Percentiles rank a stretch among this genome's conserved stretches.
Conservation (phyloP, 768 basidiomycete species). For the Psilocybe cubensis region DNA sequence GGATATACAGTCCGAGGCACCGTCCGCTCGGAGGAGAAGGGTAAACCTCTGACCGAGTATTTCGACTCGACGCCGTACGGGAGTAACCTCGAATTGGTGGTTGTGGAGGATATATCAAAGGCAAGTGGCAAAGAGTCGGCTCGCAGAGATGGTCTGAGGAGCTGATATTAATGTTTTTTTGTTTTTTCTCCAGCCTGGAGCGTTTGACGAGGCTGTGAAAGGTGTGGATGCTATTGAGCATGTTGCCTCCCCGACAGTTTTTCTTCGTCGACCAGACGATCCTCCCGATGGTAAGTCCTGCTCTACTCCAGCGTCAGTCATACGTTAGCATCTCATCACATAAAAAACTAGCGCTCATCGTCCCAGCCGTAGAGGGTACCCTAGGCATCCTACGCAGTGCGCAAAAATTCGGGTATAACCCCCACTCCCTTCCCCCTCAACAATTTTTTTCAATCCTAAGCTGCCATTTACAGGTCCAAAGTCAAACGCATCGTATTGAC, state of each 20-base stretch:
- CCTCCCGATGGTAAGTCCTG: conserved; percentile 36
- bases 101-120: too few relatives aligned
- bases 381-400: conserved; percentile 60
- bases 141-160: not conserved
- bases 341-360: conserved; percentile 49
- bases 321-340: too few relatives aligned
- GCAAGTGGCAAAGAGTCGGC: not conserved
- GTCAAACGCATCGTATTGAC: conserved; percentile 69
- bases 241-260: conserved; percentile 57
- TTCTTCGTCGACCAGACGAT: conserved; percentile 42
- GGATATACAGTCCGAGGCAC: conserved; percentile 70
- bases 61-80: conserved; percentile 55
- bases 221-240: conserved; percentile 75
- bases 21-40: conserved; percentile 64
- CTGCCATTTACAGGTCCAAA: not conserved
- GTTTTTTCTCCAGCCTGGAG: conserved; percentile 60
- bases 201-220: conserved; percentile 79
- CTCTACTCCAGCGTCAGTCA: not conserved
- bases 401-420: conserved; percentile 18
- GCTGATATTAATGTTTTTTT: too few relatives aligned
- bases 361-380: conserved; percentile 75
- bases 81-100: too few relatives aligned
- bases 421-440: too few relatives aligned
- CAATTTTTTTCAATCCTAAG: not conserved
- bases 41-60: conserved; percentile 51